A percentile compares a stretch with the other conserved stretches of the same genome.
phyloP scores from a whole-genome alignment of 176 grass and related monocot genomes.

The Zoysia pacifica region DNA sequence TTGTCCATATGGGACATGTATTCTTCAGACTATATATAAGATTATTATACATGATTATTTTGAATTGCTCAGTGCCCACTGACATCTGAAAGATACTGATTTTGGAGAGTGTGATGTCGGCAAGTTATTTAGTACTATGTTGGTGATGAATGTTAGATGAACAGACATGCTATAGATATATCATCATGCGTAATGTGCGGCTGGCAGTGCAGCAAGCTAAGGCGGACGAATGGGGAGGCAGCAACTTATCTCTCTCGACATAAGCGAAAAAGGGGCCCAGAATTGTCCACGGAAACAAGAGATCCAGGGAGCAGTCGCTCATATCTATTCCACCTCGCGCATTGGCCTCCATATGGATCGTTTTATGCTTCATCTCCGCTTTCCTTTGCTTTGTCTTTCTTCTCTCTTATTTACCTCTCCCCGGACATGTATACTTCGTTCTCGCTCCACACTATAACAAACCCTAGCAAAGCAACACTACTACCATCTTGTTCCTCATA shows the following conservation, averaged over 20 bases:
- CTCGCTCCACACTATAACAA: neutral
- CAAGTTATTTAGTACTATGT: too few relatives aligned
- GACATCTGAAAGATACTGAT: too few relatives aligned
- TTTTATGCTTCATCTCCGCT: neutral
- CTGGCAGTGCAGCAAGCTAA: neutral
- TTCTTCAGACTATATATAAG: too few relatives aligned
- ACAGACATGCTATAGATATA: neutral
- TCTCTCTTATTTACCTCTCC: neutral
- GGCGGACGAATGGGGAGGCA: neutral
- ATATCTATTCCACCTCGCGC: constrained; percentile 2
- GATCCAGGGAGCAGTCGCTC: neutral
- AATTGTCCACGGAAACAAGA: neutral
- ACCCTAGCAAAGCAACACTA: neutral
- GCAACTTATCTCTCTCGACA: neutral
- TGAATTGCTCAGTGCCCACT: too few relatives aligned
- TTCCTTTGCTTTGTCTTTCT: neutral
- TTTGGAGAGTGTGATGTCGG: too few relatives aligned
- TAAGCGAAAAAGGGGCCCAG: neutral
- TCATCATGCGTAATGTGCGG: neutral
- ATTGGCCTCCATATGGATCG: neutral
- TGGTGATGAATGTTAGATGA: too few relatives aligned
- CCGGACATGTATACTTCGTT: neutral
- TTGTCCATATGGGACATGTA: neutral
- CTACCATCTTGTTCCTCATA: neutral
- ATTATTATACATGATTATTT: too few relatives aligned